Evolutionary conservation across 257 asterid species (phyloP), one percentile per base, ranked within the genome.

Genomic region (Schizonepeta tenuifolia): DNA sequence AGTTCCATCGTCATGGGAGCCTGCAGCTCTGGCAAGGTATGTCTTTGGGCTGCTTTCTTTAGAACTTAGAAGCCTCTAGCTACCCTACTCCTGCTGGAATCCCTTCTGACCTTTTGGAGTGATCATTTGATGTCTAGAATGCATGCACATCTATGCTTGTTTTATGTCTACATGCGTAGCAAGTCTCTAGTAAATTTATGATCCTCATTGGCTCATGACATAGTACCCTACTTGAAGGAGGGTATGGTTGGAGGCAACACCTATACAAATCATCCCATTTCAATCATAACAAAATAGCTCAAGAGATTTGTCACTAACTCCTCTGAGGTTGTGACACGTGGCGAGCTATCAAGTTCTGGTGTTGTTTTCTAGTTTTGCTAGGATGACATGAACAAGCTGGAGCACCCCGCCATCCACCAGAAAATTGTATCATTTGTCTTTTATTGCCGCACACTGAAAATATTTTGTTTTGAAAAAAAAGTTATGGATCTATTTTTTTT

Each of bases 1-100:
- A 85, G 98, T 95, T 78, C 99, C 98, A 21, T 83, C 98, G 31
- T 61, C 96, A 49, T 95, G 99, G 99, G 98, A 95, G 36, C 97
- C 99, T 73, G 90, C 90, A 5, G 94, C 98, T 67, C 79, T 95
- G 74, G 95, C 99, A 65, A 89, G 99, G 99, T 95, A 75, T 70
- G 82, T 57, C 67, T 58, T 71, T 59, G 54, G 7, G 18, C 33
- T 65, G 58, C 57, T 73, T 77, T 81, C 62, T 62, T 5, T 67
- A 64, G 36, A n/a, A n/a, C n/a, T n/a, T n/a, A n/a, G n/a, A 67
- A 58, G 35, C 38, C 68, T 70, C 54, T 75, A 46, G 28, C 67
- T 15, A 60, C 24, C 33, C n/a, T 43, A 14, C 49, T 76, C 15
- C 46, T 78, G 58, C 68, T 55, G 44, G 53, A 60, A 28, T 72